These are phyloP conservation scores for Chlamydomonas sp. DNA, from an alignment of 139 green algal species.

Conservation along the genomic window DNA sequence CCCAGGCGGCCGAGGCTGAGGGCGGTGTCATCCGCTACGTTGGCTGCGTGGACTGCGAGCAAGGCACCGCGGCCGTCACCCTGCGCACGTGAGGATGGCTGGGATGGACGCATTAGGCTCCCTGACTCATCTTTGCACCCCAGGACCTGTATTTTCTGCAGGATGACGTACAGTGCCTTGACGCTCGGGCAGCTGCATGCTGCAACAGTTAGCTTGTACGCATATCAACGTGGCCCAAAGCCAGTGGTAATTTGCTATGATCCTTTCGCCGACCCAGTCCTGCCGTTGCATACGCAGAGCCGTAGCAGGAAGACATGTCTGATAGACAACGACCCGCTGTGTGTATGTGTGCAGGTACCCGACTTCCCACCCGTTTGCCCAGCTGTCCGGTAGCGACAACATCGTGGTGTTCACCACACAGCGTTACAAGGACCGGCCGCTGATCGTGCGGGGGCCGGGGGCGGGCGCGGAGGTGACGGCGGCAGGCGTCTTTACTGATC, in stretches of 20 bases:
- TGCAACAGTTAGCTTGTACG: too few relatives aligned
- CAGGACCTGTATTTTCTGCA: background rate
- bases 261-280: too few relatives aligned
- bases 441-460: conserved; percentile 90
- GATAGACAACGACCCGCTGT: too few relatives aligned
- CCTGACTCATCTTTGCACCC: background rate
- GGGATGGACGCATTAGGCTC: background rate
- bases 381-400: conserved; percentile 91
- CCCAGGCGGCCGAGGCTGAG: conserved; percentile 68
- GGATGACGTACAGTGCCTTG: background rate
- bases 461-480: conserved; percentile 93
- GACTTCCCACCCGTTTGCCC: conserved; percentile 85
- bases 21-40: conserved; percentile 92
- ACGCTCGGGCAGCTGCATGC: background rate
- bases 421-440: conserved; percentile 74
- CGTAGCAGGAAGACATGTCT: too few relatives aligned
- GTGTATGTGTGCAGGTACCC: conserved; percentile 69
- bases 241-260: too few relatives aligned
- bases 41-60: conserved; percentile 81
- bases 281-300: too few relatives aligned
- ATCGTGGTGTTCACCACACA: conserved; percentile 83
- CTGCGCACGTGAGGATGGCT: conserved; percentile 58
- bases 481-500: conserved; percentile 91
- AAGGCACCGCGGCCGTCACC: conserved; percentile 80
- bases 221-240: too few relatives aligned